phyloP scores from a whole-genome alignment of 306 rosid genomes.

The Quercus bicolor region DNA sequence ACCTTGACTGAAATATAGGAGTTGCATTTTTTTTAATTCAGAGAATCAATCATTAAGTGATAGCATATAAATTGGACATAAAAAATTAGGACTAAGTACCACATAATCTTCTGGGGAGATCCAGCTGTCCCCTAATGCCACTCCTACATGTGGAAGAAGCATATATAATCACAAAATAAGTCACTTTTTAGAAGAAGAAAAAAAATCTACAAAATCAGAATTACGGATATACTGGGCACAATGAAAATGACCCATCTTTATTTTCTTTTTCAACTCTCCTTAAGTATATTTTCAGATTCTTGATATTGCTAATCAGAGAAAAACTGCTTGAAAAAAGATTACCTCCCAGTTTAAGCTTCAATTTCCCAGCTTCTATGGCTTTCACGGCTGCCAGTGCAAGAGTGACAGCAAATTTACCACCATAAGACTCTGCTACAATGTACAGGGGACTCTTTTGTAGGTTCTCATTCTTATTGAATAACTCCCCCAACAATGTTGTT shows the following conservation, averaged over 20 bases:
- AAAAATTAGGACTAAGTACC: constrained; percentile 29
- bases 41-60: not conserved
- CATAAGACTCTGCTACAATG: constrained; percentile 89
- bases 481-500: constrained; percentile 51
- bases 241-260: constrained; percentile 2
- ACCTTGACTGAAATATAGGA: constrained; percentile 3
- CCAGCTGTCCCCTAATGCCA: constrained; percentile 92
- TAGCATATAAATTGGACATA: not conserved
- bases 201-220: not conserved
- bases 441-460: constrained; percentile 76
- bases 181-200: not conserved
- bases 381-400: constrained; percentile 55
- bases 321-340: not conserved
- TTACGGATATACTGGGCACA: not conserved
- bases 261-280: not conserved
- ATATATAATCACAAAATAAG: not conserved
- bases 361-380: constrained; percentile 50
- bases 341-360: constrained; percentile 74
- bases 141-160: constrained; percentile 49
- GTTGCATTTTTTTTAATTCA: not conserved
- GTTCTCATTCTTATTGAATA: constrained; percentile 47
- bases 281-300: not conserved
- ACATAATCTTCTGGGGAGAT: constrained; percentile 96
- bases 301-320: not conserved
- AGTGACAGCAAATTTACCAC: constrained; percentile 85